These are phyloP conservation scores for Pyrenophora graminea DNA, from an alignment of 2,329 filamentous ascomycete genomes.

Conservation along the genomic window DNA sequence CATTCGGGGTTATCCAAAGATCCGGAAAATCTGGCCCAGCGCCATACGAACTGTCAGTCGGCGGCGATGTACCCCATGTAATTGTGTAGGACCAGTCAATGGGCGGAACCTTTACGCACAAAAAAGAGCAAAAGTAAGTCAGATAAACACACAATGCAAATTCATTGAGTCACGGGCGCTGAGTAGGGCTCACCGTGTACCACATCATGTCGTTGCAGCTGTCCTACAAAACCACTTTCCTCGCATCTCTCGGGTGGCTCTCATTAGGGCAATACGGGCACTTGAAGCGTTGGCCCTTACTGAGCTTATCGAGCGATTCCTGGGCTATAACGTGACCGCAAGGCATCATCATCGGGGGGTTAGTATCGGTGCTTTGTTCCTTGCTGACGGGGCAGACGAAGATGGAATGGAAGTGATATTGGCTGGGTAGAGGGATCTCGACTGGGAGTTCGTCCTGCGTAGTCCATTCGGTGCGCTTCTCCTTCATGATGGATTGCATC, in stretches of 20 bases:
- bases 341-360: constrained; percentile 95
- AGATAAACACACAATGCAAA: too few species aligned
- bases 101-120: too few species aligned
- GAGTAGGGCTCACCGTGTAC: too few species aligned
- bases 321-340: constrained; percentile 93
- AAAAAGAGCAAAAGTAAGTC: too few species aligned
- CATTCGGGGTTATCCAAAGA: too few species aligned
- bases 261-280: constrained; percentile 95
- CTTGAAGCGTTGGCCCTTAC: constrained; percentile 82
- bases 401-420: constrained; percentile 84
- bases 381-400: constrained; percentile 98
- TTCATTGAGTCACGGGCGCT: too few species aligned
- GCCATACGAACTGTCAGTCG: too few species aligned
- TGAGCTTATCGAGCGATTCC: constrained; percentile 78
- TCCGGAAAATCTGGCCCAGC: too few species aligned
- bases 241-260: constrained; percentile 74
- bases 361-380: constrained; percentile 89
- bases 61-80: too few species aligned
- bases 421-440: constrained; percentile 67
- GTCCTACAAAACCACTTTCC: constrained; percentile 40
- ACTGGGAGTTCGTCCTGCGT: constrained; percentile 86
- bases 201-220: neutral
- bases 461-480: constrained; percentile 93
- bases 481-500: constrained; percentile 82
- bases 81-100: too few species aligned